phyloP scores from a whole-genome alignment of 164 flowering plant species.

The Cinnamomum micranthum region DNA sequence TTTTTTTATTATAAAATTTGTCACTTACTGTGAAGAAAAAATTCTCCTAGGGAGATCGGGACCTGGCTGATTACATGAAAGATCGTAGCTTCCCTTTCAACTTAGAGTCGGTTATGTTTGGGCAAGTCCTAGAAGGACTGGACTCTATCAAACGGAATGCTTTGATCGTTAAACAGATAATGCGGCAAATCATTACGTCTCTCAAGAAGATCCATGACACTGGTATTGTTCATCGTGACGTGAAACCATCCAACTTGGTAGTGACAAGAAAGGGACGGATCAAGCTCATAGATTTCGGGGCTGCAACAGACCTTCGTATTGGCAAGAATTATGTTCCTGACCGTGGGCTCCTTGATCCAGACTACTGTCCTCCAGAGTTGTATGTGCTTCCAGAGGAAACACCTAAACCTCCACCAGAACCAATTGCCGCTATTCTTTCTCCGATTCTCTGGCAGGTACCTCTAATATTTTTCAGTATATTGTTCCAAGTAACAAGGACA shows the following conservation, averaged over 20 bases:
- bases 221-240: conserved; percentile 93
- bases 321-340: conserved; percentile 90
- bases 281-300: conserved; percentile 97
- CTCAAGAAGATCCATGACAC: conserved; percentile 89
- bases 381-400: conserved; percentile 96
- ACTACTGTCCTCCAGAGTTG: conserved; percentile 90
- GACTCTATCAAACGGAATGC: conserved; percentile 68
- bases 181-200: conserved; percentile 91
- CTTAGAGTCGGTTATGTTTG: conserved; percentile 86
- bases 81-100: conserved; percentile 84
- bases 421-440: conserved; percentile 88
- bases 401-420: conserved; percentile 94
- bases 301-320: conserved; percentile 90
- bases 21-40: not conserved
- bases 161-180: conserved; percentile 85
- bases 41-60: conserved; percentile 67
- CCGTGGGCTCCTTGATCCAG: conserved; percentile 78
- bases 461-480: not conserved
- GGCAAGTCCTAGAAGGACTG: conserved; percentile 67
- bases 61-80: conserved; percentile 79
- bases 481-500: not conserved
- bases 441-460: conserved; percentile 91
- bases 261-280: conserved; percentile 85
- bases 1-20: too few relatives aligned
- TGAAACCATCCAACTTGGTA: conserved; percentile 94